Conservation (phyloP, 306 rosid species). For the Cicer arietinum region DNA sequence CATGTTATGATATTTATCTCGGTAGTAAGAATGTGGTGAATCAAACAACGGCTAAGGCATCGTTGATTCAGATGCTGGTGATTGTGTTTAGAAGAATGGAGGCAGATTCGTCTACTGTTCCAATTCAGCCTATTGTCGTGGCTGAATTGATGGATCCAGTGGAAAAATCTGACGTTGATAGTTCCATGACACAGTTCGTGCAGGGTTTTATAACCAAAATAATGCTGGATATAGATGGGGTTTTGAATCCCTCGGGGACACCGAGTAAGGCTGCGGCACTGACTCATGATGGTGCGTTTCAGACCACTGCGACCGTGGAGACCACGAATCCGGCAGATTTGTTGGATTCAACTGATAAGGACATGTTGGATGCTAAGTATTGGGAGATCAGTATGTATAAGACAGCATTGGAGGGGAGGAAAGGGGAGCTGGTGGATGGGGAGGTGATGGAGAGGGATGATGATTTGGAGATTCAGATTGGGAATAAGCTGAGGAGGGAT, state of each 20-base stretch:
- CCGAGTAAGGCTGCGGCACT: constrained; percentile 59
- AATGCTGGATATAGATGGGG: constrained; percentile 96
- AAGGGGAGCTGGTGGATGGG: constrained; percentile 91
- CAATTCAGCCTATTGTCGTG: constrained; percentile 97
- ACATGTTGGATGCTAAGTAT: constrained; percentile 98
- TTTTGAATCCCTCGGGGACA: constrained; percentile 62
- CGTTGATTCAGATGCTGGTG: constrained; percentile 94
- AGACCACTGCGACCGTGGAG: constrained; percentile 84
- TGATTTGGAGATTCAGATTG: constrained; percentile 98
- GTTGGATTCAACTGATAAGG: constrained; percentile 96
- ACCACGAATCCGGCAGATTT: constrained; percentile 92
- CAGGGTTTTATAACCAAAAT: constrained; percentile 95
- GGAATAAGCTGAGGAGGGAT: constrained; percentile 93
- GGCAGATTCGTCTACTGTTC: constrained; percentile 96
- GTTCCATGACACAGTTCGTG: constrained; percentile 83
- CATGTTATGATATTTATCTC: constrained; percentile 87
- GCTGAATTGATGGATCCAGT: constrained; percentile 92
- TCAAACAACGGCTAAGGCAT: constrained; percentile 97
- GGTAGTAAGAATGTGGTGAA: constrained; percentile 91
- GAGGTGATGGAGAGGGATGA: constrained; percentile 87
- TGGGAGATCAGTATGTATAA: constrained; percentile 99
- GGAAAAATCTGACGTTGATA: constrained; percentile 82
- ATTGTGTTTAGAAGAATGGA: constrained; percentile 98
- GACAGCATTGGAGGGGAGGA: constrained; percentile 96
- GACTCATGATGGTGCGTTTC: constrained; percentile 92